These are phyloP conservation scores for Tuber borchii DNA, from an alignment of 495 filamentous ascomycete species.

Conservation along the genomic window DNA sequence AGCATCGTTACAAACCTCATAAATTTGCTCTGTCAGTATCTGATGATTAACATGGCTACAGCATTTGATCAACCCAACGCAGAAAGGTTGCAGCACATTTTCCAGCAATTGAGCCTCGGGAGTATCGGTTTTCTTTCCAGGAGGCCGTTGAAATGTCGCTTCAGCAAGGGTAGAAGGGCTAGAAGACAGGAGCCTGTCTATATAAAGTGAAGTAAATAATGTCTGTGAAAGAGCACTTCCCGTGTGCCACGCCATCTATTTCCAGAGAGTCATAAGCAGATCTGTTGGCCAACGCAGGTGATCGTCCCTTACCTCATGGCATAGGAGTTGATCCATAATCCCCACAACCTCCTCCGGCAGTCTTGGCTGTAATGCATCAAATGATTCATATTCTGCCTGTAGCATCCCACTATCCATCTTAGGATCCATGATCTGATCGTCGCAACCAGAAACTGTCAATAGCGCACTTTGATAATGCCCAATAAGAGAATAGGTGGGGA, in stretches of 20 bases:
- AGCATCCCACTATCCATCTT: constrained; percentile 96
- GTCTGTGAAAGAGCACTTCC: constrained; percentile 92
- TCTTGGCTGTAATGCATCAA: constrained; percentile 50
- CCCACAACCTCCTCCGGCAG: constrained; percentile 75
- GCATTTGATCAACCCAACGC: constrained; percentile 71
- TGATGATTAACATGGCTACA: constrained; percentile 71
- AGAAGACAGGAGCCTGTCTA: constrained; percentile 74
- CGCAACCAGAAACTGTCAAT: constrained; percentile 8
- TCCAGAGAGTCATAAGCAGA: constrained; percentile 26
- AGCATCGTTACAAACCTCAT: constrained; percentile 59
- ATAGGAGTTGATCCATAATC: constrained; percentile 89
- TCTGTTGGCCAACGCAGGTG: background rate
- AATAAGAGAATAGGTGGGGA: constrained; percentile 1
- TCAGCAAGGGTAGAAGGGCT: constrained; percentile 60
- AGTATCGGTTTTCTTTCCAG: constrained; percentile 49
- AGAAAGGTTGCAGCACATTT: constrained; percentile 74
- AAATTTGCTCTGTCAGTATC: constrained; percentile 72
- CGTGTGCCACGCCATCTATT: constrained; percentile 91
- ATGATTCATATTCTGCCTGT: constrained; percentile 72
- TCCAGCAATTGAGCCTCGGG: constrained; percentile 52
- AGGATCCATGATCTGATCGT: constrained; percentile 80
- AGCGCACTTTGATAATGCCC: background rate
- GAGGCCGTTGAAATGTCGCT: constrained; percentile 44
- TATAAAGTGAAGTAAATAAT: constrained; percentile 86
- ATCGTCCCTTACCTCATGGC: constrained; percentile 61